Conservation (phyloP, 805 yeast species). For the Suhomyces prunicola region DNA sequence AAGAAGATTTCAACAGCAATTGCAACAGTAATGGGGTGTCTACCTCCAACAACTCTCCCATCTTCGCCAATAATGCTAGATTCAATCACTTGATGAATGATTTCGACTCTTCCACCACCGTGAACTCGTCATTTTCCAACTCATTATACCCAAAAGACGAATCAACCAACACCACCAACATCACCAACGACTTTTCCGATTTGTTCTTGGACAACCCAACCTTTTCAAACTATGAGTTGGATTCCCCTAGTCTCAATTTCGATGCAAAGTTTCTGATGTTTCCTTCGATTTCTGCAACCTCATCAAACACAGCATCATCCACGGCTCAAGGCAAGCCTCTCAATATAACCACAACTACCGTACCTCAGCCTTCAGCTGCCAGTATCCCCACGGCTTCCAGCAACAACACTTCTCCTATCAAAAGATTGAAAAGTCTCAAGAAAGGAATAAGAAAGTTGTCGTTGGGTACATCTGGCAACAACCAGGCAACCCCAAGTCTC, state of each 20-base stretch:
- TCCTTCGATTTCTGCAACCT: constrained; percentile 9
- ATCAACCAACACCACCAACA: neutral
- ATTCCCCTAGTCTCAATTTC: constrained; percentile 21
- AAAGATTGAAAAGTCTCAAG: constrained; percentile 35
- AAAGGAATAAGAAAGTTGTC: constrained; percentile 39
- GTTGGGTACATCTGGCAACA: constrained; percentile 9
- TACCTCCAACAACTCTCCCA: constrained; percentile 4
- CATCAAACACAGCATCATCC: constrained; percentile 2
- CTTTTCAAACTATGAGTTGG: constrained; percentile 23
- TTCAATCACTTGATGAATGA: constrained; percentile 9
- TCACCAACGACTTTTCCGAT: constrained; percentile 6
- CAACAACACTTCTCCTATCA: constrained; percentile 26
- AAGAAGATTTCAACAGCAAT: constrained; percentile 4
- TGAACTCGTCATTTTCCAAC: constrained; percentile 9
- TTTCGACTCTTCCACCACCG: constrained; percentile 9
- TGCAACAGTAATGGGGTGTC: constrained; percentile 1
- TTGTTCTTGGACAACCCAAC: constrained; percentile 8
- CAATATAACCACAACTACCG: neutral
- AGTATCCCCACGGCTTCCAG: neutral
- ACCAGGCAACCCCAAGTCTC: neutral
- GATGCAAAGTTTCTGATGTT: constrained; percentile 15
- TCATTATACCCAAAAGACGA: constrained; percentile 2
- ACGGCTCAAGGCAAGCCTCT: constrained; percentile 1
- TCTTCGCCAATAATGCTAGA: neutral
- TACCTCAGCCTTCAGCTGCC: neutral